A percentile compares a stretch with the other conserved stretches of the same genome.
Evolutionary conservation across 805 yeast genomes (phyloP).

Genomic region (Torulaspora maleeae): DNA sequence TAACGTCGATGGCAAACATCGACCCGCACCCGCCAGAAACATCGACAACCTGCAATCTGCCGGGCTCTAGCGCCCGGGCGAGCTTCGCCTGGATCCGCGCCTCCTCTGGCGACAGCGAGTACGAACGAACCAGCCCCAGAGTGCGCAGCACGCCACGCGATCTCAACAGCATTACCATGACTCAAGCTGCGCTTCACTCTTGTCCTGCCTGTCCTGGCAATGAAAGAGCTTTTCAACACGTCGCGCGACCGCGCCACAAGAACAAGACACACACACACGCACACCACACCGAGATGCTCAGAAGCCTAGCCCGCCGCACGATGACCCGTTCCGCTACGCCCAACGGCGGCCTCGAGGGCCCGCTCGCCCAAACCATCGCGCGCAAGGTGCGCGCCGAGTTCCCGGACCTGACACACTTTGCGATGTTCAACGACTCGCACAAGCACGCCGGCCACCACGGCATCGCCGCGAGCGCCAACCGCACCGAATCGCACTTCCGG

Average conservation of each 20-base stretch:
- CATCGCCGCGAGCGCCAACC: slow-evolving; percentile 65
- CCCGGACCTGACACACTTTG: slow-evolving; percentile 43
- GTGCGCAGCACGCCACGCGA: neutral
- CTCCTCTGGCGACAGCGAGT: slow-evolving; percentile 44
- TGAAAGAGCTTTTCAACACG: neutral
- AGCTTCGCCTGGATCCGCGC: slow-evolving; percentile 55
- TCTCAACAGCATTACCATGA: neutral
- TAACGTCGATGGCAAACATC: slow-evolving; percentile 85
- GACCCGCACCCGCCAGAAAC: slow-evolving; percentile 97
- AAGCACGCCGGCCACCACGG: slow-evolving; percentile 88
- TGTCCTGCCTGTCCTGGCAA: too few species aligned
- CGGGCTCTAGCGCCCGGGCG: slow-evolving; percentile 54
- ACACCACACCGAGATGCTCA: slow-evolving; percentile 2
- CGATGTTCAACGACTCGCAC: slow-evolving; percentile 73
- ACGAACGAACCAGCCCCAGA: slow-evolving; percentile 7
- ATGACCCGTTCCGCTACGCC: slow-evolving; percentile 14
- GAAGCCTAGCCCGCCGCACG: slow-evolving; percentile 9
- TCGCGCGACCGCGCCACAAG: neutral
- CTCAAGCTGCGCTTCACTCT: neutral
- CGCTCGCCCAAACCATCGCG: slow-evolving; percentile 48
- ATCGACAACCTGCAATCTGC: slow-evolving; percentile 62
- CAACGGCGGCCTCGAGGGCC: slow-evolving; percentile 30
- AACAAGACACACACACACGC: neutral
- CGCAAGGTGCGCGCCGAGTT: slow-evolving; percentile 38
- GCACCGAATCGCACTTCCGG: slow-evolving; percentile 77